These are phyloP conservation scores for Puccinia novopanici DNA, from an alignment of 1,284 basidiomycete genomes.

Conservation along the genomic window DNA sequence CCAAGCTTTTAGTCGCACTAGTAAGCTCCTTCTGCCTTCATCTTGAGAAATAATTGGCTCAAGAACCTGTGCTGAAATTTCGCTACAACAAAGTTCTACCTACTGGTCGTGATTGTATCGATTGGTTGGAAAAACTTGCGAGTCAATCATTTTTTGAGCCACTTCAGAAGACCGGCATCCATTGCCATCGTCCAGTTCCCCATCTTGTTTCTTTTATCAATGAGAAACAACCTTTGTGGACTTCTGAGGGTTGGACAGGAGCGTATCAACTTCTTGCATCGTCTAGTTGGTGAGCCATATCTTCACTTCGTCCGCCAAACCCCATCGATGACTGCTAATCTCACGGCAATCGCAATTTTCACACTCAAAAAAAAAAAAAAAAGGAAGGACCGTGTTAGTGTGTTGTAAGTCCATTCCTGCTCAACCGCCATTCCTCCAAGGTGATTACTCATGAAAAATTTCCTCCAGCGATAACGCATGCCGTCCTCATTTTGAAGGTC, in stretches of 20 bases:
- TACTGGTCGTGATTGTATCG: not conserved
- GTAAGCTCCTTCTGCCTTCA: constrained; percentile 2
- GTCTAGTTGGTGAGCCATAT: constrained; percentile 31
- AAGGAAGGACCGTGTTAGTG: constrained; percentile 6
- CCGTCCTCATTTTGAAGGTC: constrained; percentile 18
- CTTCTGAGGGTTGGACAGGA: constrained; percentile 35
- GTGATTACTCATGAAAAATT: not conserved
- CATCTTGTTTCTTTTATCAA: constrained; percentile 39
- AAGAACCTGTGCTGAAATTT: not conserved
- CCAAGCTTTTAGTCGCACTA: constrained; percentile 19
- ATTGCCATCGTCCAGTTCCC: constrained; percentile 40
- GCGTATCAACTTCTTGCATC: constrained; percentile 43
- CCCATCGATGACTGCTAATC: not conserved
- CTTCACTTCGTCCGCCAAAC: not conserved
- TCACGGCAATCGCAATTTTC: not conserved
- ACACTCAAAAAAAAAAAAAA: not conserved
- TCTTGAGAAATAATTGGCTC: not conserved
- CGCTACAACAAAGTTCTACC: not conserved
- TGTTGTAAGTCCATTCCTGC: constrained; percentile 21
- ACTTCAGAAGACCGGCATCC: constrained; percentile 42
- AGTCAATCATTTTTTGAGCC: not conserved
- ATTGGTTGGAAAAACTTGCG: constrained; percentile 14
- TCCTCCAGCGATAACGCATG: constrained; percentile 26
- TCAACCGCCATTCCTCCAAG: not conserved
- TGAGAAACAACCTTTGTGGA: constrained; percentile 46